Base-by-base conservation (phyloP, 805 yeast species). In the Pichia californica region DNA sequence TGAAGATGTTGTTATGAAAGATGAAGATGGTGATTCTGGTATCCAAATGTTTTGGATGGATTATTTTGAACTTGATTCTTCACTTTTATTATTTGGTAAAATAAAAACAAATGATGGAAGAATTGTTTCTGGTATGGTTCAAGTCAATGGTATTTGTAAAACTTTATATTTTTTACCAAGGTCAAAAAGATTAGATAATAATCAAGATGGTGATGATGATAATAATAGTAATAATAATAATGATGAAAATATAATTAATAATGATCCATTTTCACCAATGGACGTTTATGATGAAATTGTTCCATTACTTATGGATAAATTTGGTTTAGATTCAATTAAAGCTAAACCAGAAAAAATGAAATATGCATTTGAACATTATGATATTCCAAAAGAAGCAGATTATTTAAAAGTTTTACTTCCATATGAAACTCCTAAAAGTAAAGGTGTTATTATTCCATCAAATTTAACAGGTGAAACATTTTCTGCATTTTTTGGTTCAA, bases 31-130 rank as follows among this genome's bases (percentile, higher is more conserved):
- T 35, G 52, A 70, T 1, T 48, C 45, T 2, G 40, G 51, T 2
- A 74, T 88, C 58, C 76, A 77, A 53, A 79, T 91, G 81, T 93
- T 74, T 61, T 93, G 97, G 97, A 64, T 85, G 26, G 99, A 93
- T 62, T 88, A 80, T 60, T 71, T 83, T 20, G 98, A 91, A 58
- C 77, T 83, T 11, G 85, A 81, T 46, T 74, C 74, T 52, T 65
- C 79, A 0, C 64, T 93, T 38, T 60, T 86, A 16, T 68, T 93
- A 9, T 91, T 84, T 60, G 99, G 99, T 42, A 88, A 88, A 57
- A 73, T 83, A 11, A 70, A 73, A 44, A 70, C 88, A 4, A 66
- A 66, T 8, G 79, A 78, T 38, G 77, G 80, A 4, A 66, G 70
- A 9, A 60, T 76, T 21, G 83, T 81, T 4, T 86, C 95, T 3